phyloP scores from a whole-genome alignment of 2,329 filamentous ascomycete genomes.

The Fonsecaea pugnacius region DNA sequence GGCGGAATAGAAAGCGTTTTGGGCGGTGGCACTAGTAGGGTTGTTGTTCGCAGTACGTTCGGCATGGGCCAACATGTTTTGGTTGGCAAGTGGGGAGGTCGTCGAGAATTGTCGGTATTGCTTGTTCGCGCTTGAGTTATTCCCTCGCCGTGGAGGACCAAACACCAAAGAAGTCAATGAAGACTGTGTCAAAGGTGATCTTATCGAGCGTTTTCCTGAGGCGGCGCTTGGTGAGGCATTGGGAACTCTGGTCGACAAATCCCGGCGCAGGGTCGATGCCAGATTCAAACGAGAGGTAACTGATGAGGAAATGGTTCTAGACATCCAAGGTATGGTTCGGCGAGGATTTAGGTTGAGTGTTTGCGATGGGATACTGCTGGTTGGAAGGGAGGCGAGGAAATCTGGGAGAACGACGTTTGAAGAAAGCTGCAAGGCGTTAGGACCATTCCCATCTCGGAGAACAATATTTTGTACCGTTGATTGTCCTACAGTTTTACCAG shows the following conservation, averaged over 20 bases:
- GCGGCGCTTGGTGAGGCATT: conserved; percentile 3
- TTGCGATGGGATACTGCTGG: conserved; percentile 11
- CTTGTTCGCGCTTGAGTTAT: background rate
- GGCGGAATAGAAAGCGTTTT: conserved; percentile 92
- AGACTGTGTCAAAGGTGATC: conserved; percentile 6
- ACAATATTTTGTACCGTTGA: conserved; percentile 7
- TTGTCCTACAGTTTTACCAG: background rate
- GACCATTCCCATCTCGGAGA: background rate
- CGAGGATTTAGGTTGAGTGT: conserved; percentile 10
- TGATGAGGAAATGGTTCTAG: conserved; percentile 24
- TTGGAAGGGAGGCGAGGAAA: conserved; percentile 25
- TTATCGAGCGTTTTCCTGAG: conserved; percentile 1
- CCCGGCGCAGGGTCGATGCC: conserved; percentile 18
- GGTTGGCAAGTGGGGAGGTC: conserved; percentile 37
- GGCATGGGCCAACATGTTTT: conserved; percentile 74
- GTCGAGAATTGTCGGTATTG: conserved; percentile 33
- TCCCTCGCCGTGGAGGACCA: conserved; percentile 22
- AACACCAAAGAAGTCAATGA: conserved; percentile 28
- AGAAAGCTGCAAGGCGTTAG: conserved; percentile 26
- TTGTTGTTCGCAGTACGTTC: conserved; percentile 95
- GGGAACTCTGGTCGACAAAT: conserved; percentile 22
- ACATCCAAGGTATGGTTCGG: conserved; percentile 25
- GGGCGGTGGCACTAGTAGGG: conserved; percentile 80
- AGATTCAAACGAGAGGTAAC: conserved; percentile 15
- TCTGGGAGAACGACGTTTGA: conserved; percentile 22